These are phyloP conservation scores for Aegilops bicornis DNA, from an alignment of 176 grass and related monocot genomes.

Conservation along the genomic window DNA sequence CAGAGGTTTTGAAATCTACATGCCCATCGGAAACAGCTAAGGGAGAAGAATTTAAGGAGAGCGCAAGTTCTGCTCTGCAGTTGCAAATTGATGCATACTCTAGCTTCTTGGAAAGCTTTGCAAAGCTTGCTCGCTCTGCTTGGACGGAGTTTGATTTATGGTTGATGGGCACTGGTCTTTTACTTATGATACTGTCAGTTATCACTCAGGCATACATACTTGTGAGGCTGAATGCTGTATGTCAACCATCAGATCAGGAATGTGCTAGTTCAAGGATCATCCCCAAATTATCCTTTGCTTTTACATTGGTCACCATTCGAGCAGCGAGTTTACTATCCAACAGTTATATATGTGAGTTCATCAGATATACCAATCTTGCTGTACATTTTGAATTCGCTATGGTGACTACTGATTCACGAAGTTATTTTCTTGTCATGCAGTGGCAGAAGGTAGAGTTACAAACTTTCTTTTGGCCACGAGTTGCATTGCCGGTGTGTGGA, in stretches of 20 bases:
- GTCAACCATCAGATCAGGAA: conserved; percentile 32
- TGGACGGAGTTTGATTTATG: conserved; percentile 95
- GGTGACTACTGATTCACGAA: conserved; percentile 13
- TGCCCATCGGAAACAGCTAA: conserved; percentile 40
- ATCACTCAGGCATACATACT: conserved; percentile 49
- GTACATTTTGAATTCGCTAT: conserved; percentile 5
- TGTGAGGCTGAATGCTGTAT: conserved; percentile 33
- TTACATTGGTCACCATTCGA: conserved; percentile 63
- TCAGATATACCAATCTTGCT: conserved; percentile 38
- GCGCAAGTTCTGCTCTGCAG: conserved; percentile 32
- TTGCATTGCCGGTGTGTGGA: conserved; percentile 54
- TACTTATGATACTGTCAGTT: conserved; percentile 75
- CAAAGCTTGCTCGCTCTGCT: conserved; percentile 89
- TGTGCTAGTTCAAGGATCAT: conserved; percentile 19
- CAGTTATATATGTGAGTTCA: conserved; percentile 94
- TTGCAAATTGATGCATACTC: conserved; percentile 75
- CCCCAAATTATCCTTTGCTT: conserved; percentile 50
- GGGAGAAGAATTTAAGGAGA: conserved; percentile 31
- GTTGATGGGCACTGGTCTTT: conserved; percentile 70
- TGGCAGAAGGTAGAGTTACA: conserved; percentile 91
- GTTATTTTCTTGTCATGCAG: conserved; percentile 47
- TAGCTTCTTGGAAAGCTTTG: conserved; percentile 77
- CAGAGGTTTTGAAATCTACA: conserved; percentile 30
- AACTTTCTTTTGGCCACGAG: conserved; percentile 87
- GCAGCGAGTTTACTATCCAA: conserved; percentile 95